Evolutionary conservation across 1,284 basidiomycete genomes (phyloP).

Genomic region (Austroboletus rostrupii): DNA sequence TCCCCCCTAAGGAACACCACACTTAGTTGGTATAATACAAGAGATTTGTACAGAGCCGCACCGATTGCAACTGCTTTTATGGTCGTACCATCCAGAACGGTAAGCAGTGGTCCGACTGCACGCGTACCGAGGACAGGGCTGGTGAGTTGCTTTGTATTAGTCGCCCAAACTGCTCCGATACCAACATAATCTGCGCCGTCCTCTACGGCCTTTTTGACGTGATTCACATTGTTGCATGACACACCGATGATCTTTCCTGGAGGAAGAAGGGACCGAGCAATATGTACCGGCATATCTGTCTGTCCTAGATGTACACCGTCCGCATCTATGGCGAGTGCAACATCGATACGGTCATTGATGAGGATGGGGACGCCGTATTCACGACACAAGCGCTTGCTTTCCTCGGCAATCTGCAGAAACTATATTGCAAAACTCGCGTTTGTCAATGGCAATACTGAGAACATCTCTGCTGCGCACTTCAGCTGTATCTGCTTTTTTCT

Average conservation of each 20-base stretch:
- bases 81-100: slow-evolving; percentile 55
- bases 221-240: slow-evolving; percentile 69
- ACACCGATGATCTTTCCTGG: slow-evolving; percentile 75
- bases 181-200: slow-evolving; percentile 83
- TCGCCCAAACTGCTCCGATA: slow-evolving; percentile 77
- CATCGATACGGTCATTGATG: slow-evolving; percentile 90
- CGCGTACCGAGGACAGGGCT: slow-evolving; percentile 58
- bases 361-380: slow-evolving; percentile 82
- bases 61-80: slow-evolving; percentile 82
- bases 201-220: slow-evolving; percentile 55
- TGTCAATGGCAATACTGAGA: background rate
- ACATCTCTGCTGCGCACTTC: slow-evolving; percentile 51
- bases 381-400: slow-evolving; percentile 73
- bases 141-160: slow-evolving; percentile 68
- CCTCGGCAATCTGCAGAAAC: slow-evolving; percentile 77
- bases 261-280: slow-evolving; percentile 73
- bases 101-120: slow-evolving; percentile 64
- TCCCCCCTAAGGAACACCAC: slow-evolving; percentile 56
- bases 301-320: slow-evolving; percentile 91
- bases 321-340: slow-evolving; percentile 74
- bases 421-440: slow-evolving; percentile 26
- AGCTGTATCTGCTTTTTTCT: slow-evolving; percentile 77
- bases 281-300: slow-evolving; percentile 75
- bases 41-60: slow-evolving; percentile 32
- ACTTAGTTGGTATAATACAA: slow-evolving; percentile 1